Percentiles rank a stretch among this genome's conserved stretches.
phyloP scores from a whole-genome alignment of 2,329 filamentous ascomycete species.

The Talaromyces sp. region DNA sequence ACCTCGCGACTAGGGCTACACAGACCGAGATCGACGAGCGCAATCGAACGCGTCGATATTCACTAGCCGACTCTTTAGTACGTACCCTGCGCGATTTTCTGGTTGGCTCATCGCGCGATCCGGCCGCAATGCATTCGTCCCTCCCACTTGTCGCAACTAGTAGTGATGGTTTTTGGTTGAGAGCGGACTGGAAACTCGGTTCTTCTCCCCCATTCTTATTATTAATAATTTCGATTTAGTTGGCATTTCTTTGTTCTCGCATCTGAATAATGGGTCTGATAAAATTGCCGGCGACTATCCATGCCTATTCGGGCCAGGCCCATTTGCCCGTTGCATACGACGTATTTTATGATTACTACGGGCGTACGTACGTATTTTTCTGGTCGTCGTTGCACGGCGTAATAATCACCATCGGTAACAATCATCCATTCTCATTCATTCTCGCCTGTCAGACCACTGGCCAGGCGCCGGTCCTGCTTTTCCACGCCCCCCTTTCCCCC shows the following conservation, averaged over 20 bases:
- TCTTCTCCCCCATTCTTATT: neutral
- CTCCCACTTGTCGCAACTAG: too few relatives aligned
- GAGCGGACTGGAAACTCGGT: too few relatives aligned
- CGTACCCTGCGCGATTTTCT: neutral
- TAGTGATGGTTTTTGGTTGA: too few relatives aligned
- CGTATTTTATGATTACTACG: neutral
- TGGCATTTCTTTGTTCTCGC: neutral
- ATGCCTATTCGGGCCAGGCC: neutral
- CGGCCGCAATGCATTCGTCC: neutral
- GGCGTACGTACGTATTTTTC: neutral
- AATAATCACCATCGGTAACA: neutral
- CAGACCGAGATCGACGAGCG: neutral
- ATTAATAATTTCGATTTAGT: neutral
- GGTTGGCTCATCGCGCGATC: neutral
- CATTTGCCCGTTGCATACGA: neutral
- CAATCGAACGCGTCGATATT: neutral
- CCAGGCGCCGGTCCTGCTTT: conserved; percentile 7
- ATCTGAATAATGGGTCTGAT: neutral
- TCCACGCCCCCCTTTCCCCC: conserved; percentile 12
- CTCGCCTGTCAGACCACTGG: neutral
- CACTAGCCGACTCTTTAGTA: neutral
- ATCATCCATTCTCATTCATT: neutral
- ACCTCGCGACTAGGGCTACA: neutral
- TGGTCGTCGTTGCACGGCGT: neutral
- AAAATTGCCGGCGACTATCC: neutral